These are phyloP conservation scores for Diaporthe amygdali DNA, from an alignment of 2,329 filamentous ascomycete genomes.

Conservation along the genomic window DNA sequence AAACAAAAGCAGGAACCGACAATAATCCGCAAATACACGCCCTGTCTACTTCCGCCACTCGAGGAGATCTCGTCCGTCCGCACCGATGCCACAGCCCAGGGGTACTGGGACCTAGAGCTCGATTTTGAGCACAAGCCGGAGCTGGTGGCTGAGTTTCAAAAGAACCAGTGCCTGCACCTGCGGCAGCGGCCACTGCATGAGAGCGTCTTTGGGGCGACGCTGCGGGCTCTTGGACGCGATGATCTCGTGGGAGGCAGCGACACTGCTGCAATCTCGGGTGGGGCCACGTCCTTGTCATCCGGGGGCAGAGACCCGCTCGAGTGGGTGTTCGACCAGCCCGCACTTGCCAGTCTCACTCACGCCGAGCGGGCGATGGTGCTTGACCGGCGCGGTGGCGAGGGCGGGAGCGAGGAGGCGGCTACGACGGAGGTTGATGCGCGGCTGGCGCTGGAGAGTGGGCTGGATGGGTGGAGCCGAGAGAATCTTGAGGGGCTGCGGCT, in stretches of 20 bases:
- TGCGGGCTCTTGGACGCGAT: constrained; percentile 69
- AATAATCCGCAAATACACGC: constrained; percentile 52
- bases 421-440: constrained; percentile 69
- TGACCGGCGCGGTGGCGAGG: constrained; percentile 51
- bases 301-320: constrained; percentile 59
- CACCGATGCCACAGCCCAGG: constrained; percentile 64
- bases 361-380: constrained; percentile 72
- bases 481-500: constrained; percentile 53
- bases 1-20: constrained; percentile 33
- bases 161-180: constrained; percentile 76
- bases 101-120: constrained; percentile 82
- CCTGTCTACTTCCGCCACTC: constrained; percentile 69
- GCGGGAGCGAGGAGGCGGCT: constrained; percentile 46
- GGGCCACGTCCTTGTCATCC: constrained; percentile 11
- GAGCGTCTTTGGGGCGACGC: constrained; percentile 73
- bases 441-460: constrained; percentile 65
- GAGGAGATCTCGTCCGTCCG: constrained; percentile 64
- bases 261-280: constrained; percentile 47
- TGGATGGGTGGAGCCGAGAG: constrained; percentile 46
- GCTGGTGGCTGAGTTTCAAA: constrained; percentile 68
- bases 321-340: constrained; percentile 74
- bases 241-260: constrained; percentile 19
- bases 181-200: constrained; percentile 73
- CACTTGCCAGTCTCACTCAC: constrained; percentile 59
- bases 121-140: constrained; percentile 70